These are phyloP conservation scores for Gilbertella persicaria DNA, from an alignment of 371 early-diverging fungal species.

Conservation along the genomic window DNA sequence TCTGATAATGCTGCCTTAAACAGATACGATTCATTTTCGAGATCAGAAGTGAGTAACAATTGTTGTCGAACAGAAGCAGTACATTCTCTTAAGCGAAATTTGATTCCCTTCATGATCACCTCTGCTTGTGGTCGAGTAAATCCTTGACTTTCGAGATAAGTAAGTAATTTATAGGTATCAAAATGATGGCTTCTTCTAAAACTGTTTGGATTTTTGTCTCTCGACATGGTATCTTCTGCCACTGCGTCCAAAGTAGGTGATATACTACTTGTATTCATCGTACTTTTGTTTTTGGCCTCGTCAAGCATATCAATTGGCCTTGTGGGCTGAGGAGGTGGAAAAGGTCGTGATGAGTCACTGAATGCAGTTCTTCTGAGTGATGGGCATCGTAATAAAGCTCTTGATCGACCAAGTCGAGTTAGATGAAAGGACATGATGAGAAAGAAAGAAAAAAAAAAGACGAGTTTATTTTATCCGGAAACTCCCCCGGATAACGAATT, in stretches of 20 bases:
- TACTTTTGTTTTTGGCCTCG: too few species aligned
- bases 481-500: background rate
- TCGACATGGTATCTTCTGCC: constrained; percentile 6
- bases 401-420: background rate
- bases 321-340: constrained; percentile 44
- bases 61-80: constrained; percentile 28
- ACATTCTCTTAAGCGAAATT: constrained; percentile 55
- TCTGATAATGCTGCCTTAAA: constrained; percentile 81
- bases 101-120: constrained; percentile 69
- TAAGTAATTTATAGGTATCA: constrained; percentile 69
- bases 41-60: constrained; percentile 43
- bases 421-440: background rate
- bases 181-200: constrained; percentile 48
- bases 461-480: too few species aligned
- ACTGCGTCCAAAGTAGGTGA: constrained; percentile 23
- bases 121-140: constrained; percentile 71
- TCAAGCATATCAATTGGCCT: constrained; percentile 29
- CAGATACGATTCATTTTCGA: constrained; percentile 67
- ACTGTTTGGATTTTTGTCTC: background rate
- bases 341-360: constrained; percentile 35
- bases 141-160: constrained; percentile 59
- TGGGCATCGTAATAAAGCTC: background rate
- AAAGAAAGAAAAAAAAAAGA: constrained; percentile 3
- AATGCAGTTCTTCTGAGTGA: background rate
- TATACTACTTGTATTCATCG: background rate